Conservation (phyloP, 805 yeast genomes). For the Metahyphopichia silvanorum region DNA sequence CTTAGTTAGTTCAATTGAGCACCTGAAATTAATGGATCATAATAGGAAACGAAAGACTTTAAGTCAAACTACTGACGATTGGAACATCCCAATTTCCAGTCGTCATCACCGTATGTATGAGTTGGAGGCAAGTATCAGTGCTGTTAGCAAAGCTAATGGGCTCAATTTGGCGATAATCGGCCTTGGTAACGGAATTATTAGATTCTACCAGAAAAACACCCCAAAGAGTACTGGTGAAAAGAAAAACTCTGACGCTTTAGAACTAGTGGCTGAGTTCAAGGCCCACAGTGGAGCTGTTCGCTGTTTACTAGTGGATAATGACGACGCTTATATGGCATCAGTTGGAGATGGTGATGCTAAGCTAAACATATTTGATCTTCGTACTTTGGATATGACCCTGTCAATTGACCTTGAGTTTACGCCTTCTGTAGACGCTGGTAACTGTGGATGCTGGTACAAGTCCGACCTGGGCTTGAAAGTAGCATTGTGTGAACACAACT, state of each 20-base stretch:
- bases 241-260: constrained; percentile 9
- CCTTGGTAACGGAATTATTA: constrained; percentile 14
- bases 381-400: constrained; percentile 19
- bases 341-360: constrained; percentile 14
- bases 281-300: constrained; percentile 12
- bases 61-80: background rate
- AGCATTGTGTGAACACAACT: constrained; percentile 10
- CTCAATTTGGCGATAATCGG: constrained; percentile 16
- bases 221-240: constrained; percentile 2
- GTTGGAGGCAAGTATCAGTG: constrained; percentile 10
- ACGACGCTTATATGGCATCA: constrained; percentile 12
- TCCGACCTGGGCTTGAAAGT: constrained; percentile 3
- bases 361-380: constrained; percentile 17
- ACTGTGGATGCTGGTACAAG: constrained; percentile 13
- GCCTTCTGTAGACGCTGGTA: too few species aligned
- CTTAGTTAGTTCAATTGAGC: too few species aligned
- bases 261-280: constrained; percentile 11
- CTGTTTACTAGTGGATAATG: constrained; percentile 13
- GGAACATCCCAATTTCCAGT: background rate
- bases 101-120: constrained; percentile 9
- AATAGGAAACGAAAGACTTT: background rate
- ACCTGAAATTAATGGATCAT: too few species aligned
- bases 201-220: constrained; percentile 15
- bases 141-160: constrained; percentile 8
- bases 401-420: constrained; percentile 11